These are phyloP conservation scores for Phytophthora brassicae DNA, from an alignment of 352 stramenopile species.

Conservation along the genomic window DNA sequence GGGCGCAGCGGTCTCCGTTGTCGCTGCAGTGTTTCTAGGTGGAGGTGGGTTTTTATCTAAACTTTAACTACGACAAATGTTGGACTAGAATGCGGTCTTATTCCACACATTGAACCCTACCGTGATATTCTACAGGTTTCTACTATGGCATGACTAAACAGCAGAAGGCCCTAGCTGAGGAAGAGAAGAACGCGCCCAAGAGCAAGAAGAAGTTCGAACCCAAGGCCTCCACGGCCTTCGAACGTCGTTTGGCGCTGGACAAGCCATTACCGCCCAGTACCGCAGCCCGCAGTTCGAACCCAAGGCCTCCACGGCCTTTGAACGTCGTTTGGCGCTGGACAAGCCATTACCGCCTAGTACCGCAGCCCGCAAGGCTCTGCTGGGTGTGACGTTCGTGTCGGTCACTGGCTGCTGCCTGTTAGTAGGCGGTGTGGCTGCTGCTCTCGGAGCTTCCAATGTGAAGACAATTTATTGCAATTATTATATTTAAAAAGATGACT, in stretches of 20 bases:
- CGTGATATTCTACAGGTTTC: constrained; percentile 48
- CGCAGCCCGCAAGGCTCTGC: constrained; percentile 45
- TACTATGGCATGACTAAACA: constrained; percentile 61
- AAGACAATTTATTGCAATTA: constrained; percentile 7
- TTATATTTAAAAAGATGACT: background rate
- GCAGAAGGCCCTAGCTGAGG: constrained; percentile 36
- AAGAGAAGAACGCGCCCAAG: constrained; percentile 31
- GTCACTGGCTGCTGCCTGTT: constrained; percentile 45
- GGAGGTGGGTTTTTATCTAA: constrained; percentile 47
- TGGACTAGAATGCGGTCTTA: too few species aligned
- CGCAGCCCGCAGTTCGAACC: constrained; percentile 34
- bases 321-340: constrained; percentile 45
- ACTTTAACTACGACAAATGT: too few species aligned
- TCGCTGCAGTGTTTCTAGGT: constrained; percentile 41
- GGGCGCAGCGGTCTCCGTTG: constrained; percentile 35
- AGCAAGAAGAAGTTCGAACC: constrained; percentile 29
- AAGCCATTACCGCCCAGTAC: constrained; percentile 34
- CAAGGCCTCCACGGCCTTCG: constrained; percentile 37
- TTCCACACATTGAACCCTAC: constrained; percentile 10
- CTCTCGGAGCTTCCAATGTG: constrained; percentile 47
- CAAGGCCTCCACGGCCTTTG: constrained; percentile 37
- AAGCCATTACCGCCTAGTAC: constrained; percentile 35
- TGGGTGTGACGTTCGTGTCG: constrained; percentile 50
- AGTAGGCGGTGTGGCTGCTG: constrained; percentile 31
- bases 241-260: constrained; percentile 45